Base-by-base conservation (phyloP, 768 basidiomycete species). In the Kwoniella europaea region DNA sequence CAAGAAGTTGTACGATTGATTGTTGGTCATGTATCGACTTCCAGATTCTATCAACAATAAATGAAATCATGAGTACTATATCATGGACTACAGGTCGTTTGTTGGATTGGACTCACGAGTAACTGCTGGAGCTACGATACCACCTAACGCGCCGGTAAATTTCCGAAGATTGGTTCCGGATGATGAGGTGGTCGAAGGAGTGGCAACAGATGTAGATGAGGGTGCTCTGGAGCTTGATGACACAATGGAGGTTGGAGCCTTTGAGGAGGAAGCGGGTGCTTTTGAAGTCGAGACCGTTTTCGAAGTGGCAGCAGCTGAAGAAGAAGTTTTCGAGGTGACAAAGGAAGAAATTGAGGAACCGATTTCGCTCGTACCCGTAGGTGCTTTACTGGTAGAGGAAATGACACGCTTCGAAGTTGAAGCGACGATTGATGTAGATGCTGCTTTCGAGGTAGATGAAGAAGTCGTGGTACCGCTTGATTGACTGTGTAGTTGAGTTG, bases 91-190 rank as follows among this genome's bases (percentile, higher is more conserved):
- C 27, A 27, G 3, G 27, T 27, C 27, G 27, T 27, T 27, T 27
- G 27, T 27, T 27, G 27, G 4, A 69, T 27, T 27, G 27, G 4
- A 69, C 73, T 55, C 24, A 74, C 75, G 52, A 10, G 69, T 69
- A 2, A 76, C 75, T n/a, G 75, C 66, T 12, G 75, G 73, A 61
- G 71, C 73, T n/a, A 65, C 15, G 15, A 69, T 42, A n/a, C 71
- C 72, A 27, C 72, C 75, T 10, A 74, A 58, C 18, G 72, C 71
- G 18, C 75, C 75, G 0, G 52, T 71, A 68, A 63, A 76, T 12
- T 65, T 67, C 69, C 74, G 75, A 10, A 76, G 63, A 13, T 58
- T 63, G 15, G 59, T 10, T 4, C 22, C 53, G 44, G 54, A 54
- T 27, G 60, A 22, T 18, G 65, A 24, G 29, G 69, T 46, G 22